Evolutionary conservation across 257 asterid species (phyloP), one percentile per base, ranked within the genome.

Genomic region (Solanum infundibuliforme): DNA sequence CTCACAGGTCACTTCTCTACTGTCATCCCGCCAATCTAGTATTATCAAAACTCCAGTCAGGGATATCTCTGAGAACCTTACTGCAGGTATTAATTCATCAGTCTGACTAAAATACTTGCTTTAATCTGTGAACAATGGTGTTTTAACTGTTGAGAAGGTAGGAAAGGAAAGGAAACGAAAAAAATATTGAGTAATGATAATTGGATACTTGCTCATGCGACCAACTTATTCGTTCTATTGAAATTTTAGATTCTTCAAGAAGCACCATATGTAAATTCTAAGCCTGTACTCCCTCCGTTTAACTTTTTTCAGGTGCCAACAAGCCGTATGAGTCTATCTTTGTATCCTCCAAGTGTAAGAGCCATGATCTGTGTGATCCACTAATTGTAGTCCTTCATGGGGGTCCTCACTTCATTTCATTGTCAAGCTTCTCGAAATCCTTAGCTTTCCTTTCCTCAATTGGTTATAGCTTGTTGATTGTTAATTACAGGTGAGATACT

Each of bases 391-490:
- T 95, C 79, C 94, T 97, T 89, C 99, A 97, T 36, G 99, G 99
- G 39, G 99, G 99, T 85, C 99, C 99, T 68, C 99, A 97, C 90
- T 3, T 93, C 69, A 94, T 92, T 55, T 90, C 91, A 60, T 43
- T 92, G 81, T 72, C 98, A 88, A 94, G 98, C 96, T 96, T 94
- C 89, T 93, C 98, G 83, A 96, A 95, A 89, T 91, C 98, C 77
- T 88, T 75, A 18, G 99, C 98, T 88, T 95, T 96, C 91, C 97
- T 97, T 58, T 72, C 92, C 82, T 92, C 98, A 86, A 95, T 97
- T 85, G 99, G 98, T 88, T 94, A 92, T 88, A 96, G 95, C 90
- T 94, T 97, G 94, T 96, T 97, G 35, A 93, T 95, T 38, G 99
- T 97, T 88, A 97, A 97, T 91, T 97, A 96, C 68, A 93, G 99